phyloP scores from a whole-genome alignment of 2,329 filamentous ascomycete species.

The Hyphodiscus sp. region DNA sequence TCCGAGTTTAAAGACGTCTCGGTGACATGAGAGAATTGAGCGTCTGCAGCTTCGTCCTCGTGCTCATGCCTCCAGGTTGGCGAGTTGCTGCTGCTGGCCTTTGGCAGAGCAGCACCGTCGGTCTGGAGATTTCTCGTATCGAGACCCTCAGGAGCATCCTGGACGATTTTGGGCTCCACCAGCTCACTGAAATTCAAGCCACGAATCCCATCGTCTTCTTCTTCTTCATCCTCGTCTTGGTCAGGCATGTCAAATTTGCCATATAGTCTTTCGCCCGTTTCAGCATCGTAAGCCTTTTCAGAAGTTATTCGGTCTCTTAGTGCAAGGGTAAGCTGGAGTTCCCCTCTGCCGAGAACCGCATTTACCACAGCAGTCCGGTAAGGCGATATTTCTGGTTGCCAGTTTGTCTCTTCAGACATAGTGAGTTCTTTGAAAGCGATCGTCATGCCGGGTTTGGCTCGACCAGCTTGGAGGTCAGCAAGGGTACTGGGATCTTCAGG shows the following conservation, averaged over 20 bases:
- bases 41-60: conserved; percentile 15
- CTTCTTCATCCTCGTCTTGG: conserved; percentile 47
- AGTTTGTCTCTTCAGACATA: conserved; percentile 54
- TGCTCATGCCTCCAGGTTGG: conserved; percentile 2
- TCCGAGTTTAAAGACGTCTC: conserved; percentile 23
- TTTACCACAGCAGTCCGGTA: conserved; percentile 62
- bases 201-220: conserved; percentile 54
- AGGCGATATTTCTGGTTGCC: conserved; percentile 57
- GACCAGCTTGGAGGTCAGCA: conserved; percentile 40
- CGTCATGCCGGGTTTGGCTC: conserved; percentile 52
- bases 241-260: conserved; percentile 71
- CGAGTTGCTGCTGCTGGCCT: conserved; percentile 1
- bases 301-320: conserved; percentile 57
- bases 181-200: conserved; percentile 55
- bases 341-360: conserved; percentile 45
- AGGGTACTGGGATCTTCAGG: conserved; percentile 51
- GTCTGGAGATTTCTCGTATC: conserved; percentile 3
- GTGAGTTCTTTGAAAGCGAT: conserved; percentile 63
- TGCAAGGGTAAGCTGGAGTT: conserved; percentile 59
- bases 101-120: conserved; percentile 7
- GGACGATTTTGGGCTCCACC: conserved; percentile 61
- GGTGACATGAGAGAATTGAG: conserved; percentile 23
- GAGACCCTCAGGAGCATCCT: conserved; percentile 31
- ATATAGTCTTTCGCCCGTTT: conserved; percentile 67
- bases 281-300: conserved; percentile 54